These are phyloP conservation scores for Aureobasidium sp. DNA, from an alignment of 2,329 filamentous ascomycete species.

Conservation along the genomic window DNA sequence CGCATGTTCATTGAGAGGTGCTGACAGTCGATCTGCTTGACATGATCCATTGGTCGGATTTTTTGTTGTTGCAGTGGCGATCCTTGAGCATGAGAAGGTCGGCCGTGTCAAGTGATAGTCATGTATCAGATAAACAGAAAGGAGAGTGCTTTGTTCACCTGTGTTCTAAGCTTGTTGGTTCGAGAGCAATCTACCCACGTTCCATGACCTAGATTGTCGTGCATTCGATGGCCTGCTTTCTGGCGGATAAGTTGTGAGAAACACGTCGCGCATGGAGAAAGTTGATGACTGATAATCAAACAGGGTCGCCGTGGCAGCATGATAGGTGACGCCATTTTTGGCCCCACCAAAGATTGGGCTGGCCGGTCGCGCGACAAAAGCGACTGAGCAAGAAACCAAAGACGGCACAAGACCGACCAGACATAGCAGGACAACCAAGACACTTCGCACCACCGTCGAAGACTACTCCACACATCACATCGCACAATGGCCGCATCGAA, in stretches of 20 bases:
- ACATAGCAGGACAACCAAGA: neutral
- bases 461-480: neutral
- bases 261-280: neutral
- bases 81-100: neutral
- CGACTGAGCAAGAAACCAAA: neutral
- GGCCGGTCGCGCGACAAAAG: constrained; percentile 4
- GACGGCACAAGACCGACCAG: neutral
- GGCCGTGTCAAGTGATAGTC: neutral
- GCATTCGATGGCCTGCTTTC: neutral
- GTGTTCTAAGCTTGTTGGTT: neutral
- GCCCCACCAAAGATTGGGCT: constrained; percentile 9
- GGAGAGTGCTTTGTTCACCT: neutral
- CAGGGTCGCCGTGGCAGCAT: neutral
- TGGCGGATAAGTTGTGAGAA: neutral
- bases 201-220: too few relatives aligned
- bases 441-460: neutral
- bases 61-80: neutral
- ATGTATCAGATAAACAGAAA: neutral
- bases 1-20: neutral
- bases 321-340: neutral
- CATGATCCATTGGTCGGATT: neutral
- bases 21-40: neutral
- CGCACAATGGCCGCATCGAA: constrained; percentile 15
- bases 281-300: neutral
- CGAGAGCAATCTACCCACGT: neutral